These are phyloP conservation scores for Davidsoniella australis DNA, from an alignment of 2,329 filamentous ascomycete genomes.

Conservation along the genomic window DNA sequence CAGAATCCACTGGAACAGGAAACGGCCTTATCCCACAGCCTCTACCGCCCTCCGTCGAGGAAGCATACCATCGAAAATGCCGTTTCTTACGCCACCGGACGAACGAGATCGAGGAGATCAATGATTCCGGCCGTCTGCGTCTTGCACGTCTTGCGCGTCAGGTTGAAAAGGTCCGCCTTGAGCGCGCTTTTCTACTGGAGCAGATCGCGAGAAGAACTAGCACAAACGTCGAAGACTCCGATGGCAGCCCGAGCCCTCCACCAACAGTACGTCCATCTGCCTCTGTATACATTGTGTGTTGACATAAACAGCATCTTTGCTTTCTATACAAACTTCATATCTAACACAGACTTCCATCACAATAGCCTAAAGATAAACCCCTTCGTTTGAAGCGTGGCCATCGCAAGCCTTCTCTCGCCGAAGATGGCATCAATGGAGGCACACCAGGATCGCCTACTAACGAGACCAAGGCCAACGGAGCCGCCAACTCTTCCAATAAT, in stretches of 20 bases:
- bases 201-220: constrained; percentile 59
- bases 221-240: constrained; percentile 59
- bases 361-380: constrained; percentile 61
- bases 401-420: constrained; percentile 37
- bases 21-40: constrained; percentile 36
- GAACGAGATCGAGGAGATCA: constrained; percentile 79
- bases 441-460: constrained; percentile 18
- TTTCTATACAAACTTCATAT: neutral
- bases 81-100: constrained; percentile 85
- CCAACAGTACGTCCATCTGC: constrained; percentile 44
- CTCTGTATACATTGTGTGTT: neutral
- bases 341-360: neutral
- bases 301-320: no score
- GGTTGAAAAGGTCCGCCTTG: constrained; percentile 80
- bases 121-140: constrained; percentile 65
- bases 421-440: constrained; percentile 23
- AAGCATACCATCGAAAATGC: constrained; percentile 92
- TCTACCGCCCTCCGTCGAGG: constrained; percentile 77
- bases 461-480: constrained; percentile 32
- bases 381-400: constrained; percentile 58
- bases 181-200: constrained; percentile 59
- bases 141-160: constrained; percentile 67
- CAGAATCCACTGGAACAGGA: constrained; percentile 15
- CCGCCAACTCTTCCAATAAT: constrained; percentile 20
- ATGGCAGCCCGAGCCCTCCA: constrained; percentile 63